Conservation (phyloP, 768 basidiomycete genomes). For the Butyriboletus loyo region DNA sequence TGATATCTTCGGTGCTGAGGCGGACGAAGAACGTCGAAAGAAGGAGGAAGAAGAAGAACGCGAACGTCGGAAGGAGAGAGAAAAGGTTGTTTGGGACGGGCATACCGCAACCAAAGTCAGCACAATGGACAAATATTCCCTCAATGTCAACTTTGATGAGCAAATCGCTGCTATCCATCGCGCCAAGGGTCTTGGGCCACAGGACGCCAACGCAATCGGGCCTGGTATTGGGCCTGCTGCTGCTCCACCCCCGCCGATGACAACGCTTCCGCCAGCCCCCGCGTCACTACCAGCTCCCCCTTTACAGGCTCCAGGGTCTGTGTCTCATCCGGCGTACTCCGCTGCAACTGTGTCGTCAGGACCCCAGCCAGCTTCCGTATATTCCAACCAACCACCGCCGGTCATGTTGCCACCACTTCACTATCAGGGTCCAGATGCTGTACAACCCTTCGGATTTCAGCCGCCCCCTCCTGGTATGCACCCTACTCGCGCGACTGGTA, state of each 20-base stretch:
- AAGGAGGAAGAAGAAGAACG: conserved; percentile 84
- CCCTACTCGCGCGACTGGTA: conserved; percentile 60
- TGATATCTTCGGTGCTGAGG: conserved; percentile 94
- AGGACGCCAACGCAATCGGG: conserved; percentile 77
- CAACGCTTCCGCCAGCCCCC: conserved; percentile 64
- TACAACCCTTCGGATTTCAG: conserved; percentile 78
- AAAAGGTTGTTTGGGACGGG: conserved; percentile 98
- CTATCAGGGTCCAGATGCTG: conserved; percentile 75
- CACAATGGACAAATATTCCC: conserved; percentile 91
- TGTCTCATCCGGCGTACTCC: conserved; percentile 53
- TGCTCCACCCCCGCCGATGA: conserved; percentile 59
- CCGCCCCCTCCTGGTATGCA: conserved; percentile 70
- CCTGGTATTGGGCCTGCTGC: conserved; percentile 84
- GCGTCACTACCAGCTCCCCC: conserved; percentile 74
- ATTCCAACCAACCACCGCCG: conserved; percentile 53
- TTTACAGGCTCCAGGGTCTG: conserved; percentile 40
- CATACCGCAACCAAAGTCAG: conserved; percentile 92
- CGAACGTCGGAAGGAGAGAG: conserved; percentile 79
- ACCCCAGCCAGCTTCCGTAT: conserved; percentile 83
- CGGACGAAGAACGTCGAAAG: conserved; percentile 86
- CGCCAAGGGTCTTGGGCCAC: conserved; percentile 83
- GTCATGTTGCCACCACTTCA: conserved; percentile 85
- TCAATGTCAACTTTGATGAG: conserved; percentile 92
- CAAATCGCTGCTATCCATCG: conserved; percentile 97
- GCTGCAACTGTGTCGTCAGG: conserved; percentile 89